Evolutionary conservation across 1,284 basidiomycete species (phyloP).

Genomic region (Pseudozyma thailandica): DNA sequence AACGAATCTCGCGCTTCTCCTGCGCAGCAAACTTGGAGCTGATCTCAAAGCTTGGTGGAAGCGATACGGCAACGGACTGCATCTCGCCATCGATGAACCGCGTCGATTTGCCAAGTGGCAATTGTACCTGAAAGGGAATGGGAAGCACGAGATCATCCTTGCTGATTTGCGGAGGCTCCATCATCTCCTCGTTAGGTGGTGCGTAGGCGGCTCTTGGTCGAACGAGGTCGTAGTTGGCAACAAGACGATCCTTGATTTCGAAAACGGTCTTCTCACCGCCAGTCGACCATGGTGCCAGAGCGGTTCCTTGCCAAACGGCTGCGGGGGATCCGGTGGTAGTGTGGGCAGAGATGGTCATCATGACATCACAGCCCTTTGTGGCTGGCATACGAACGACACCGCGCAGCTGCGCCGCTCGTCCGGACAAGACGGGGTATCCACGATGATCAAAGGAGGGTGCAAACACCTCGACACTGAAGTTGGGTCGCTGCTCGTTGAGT

Average conservation of each 20-base stretch:
- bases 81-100: conserved; percentile 59
- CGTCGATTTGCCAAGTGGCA: conserved; percentile 57
- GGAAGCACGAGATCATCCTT: conserved; percentile 51
- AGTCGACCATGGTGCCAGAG: conserved; percentile 49
- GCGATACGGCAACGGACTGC: conserved; percentile 53
- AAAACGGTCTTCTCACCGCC: conserved; percentile 55
- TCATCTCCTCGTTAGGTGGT: conserved; percentile 43
- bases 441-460: conserved; percentile 54
- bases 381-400: conserved; percentile 53
- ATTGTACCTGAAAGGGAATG: conserved; percentile 55
- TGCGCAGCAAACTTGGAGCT: conserved; percentile 51
- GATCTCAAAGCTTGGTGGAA: conserved; percentile 62
- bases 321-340: conserved; percentile 60
- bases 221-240: conserved; percentile 41
- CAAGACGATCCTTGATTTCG: conserved; percentile 48
- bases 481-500: conserved; percentile 38
- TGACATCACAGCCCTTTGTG: conserved; percentile 49
- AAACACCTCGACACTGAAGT: conserved; percentile 61
- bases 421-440: conserved; percentile 56
- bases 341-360: conserved; percentile 59
- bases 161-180: conserved; percentile 39
- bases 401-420: conserved; percentile 44
- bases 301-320: conserved; percentile 58
- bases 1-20: conserved; percentile 49
- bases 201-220: conserved; percentile 40